Conservation (phyloP, 2,329 filamentous ascomycete genomes). For the Penicillium hesseltinei region DNA sequence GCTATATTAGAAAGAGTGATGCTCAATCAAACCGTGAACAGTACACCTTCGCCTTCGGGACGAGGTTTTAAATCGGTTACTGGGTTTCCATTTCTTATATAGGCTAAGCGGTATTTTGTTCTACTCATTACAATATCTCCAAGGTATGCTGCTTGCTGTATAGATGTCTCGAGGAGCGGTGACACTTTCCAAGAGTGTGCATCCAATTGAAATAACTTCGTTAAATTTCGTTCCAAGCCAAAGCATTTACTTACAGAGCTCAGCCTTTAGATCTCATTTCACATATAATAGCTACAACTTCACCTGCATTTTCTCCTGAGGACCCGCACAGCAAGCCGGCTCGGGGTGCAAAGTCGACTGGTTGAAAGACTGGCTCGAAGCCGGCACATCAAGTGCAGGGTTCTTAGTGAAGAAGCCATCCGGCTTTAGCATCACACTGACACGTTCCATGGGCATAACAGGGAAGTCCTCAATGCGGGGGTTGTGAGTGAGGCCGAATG, state of each 20-base stretch:
- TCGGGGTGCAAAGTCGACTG: slow-evolving; percentile 37
- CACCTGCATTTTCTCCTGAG: slow-evolving; percentile 22
- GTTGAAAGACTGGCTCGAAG: slow-evolving; percentile 41
- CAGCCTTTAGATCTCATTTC: neutral
- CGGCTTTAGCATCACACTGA: slow-evolving; percentile 49
- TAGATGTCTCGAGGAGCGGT: neutral
- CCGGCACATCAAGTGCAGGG: slow-evolving; percentile 49
- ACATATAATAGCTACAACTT: slow-evolving; percentile 24
- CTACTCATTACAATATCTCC: neutral
- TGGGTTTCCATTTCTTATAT: no score
- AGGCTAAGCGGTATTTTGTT: no score
- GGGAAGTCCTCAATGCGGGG: slow-evolving; percentile 65
- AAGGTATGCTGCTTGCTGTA: neutral
- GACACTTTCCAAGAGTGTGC: neutral
- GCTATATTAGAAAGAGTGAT: no score
- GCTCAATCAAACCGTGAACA: no score
- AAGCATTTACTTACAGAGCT: neutral
- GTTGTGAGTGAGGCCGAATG: slow-evolving; percentile 61
- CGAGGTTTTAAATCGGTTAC: no score
- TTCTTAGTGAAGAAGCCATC: slow-evolving; percentile 54
- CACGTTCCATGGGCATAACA: slow-evolving; percentile 62
- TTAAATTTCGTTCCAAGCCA: neutral
- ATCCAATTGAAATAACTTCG: neutral
- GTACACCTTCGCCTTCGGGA: no score
- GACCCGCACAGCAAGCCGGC: slow-evolving; percentile 24